Evolutionary conservation across 306 rosid species (phyloP).

Genomic region (Dryas octopetala): DNA sequence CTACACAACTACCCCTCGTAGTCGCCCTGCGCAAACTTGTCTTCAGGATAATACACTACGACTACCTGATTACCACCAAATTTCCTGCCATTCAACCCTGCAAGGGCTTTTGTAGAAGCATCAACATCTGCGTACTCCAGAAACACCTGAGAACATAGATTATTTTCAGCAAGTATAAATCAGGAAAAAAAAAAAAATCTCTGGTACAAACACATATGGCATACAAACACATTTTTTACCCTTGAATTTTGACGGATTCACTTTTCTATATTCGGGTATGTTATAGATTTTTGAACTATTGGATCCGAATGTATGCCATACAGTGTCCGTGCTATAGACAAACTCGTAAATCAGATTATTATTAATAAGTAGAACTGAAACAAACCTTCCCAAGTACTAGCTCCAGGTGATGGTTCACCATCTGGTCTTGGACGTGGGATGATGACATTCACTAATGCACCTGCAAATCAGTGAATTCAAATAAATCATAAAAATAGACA

Average conservation of each 20-base stretch:
- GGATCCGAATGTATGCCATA: too few species aligned
- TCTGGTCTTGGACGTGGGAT: slow-evolving; percentile 82
- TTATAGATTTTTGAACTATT: too few species aligned
- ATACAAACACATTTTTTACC: too few species aligned
- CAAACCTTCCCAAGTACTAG: slow-evolving; percentile 91
- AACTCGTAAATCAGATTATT: not conserved
- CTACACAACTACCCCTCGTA: slow-evolving; percentile 43
- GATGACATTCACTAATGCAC: slow-evolving; percentile 67
- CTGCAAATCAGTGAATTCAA: slow-evolving; percentile 45
- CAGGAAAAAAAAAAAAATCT: too few species aligned
- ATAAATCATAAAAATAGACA: slow-evolving; percentile 17
- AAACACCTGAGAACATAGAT: slow-evolving; percentile 56
- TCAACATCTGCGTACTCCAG: slow-evolving; percentile 85
- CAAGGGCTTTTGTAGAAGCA: slow-evolving; percentile 78
- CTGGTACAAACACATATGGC: too few species aligned
- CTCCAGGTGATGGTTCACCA: slow-evolving; percentile 65
- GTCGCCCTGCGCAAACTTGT: slow-evolving; percentile 81
- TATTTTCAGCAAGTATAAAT: not conserved
- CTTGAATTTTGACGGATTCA: too few species aligned
- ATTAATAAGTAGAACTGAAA: not conserved
- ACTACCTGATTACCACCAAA: slow-evolving; percentile 85
- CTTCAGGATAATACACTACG: slow-evolving; percentile 77
- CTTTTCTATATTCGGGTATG: too few species aligned
- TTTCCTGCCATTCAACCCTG: slow-evolving; percentile 82
- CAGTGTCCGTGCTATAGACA: too few species aligned